Percentiles rank a stretch among this genome's conserved stretches.
Evolutionary conservation across 169 alveolate species (phyloP).

Genomic region (Eimeria acervulina): DNA sequence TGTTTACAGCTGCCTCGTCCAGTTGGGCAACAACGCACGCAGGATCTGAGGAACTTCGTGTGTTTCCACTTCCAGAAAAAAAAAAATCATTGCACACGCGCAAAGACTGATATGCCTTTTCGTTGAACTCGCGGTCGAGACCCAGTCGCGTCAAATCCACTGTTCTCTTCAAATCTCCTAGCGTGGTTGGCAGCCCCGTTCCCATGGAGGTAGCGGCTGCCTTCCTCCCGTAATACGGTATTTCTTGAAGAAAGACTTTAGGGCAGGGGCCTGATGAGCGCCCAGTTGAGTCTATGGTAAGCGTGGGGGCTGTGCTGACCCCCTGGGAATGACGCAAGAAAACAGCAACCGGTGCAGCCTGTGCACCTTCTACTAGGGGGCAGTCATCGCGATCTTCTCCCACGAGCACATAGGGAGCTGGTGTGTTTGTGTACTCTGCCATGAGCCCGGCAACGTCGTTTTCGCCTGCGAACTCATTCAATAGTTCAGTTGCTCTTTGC

Average conservation of each 20-base stretch:
- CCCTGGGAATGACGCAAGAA: not conserved
- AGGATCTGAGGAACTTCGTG: slow-evolving; percentile 48
- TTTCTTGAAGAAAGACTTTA: not conserved
- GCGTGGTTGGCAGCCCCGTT: not conserved
- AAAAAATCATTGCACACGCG: slow-evolving; percentile 45
- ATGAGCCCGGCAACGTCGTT: slow-evolving; percentile 32
- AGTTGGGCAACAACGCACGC: slow-evolving; percentile 66
- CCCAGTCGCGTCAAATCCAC: slow-evolving; percentile 63
- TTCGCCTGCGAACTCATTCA: slow-evolving; percentile 55
- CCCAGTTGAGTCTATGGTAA: slow-evolving; percentile 4
- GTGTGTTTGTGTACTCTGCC: not conserved
- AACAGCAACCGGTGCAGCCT: not conserved
- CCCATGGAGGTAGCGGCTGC: not conserved
- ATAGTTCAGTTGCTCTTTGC: slow-evolving; percentile 31
- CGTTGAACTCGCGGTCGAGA: slow-evolving; percentile 26
- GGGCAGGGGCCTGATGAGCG: slow-evolving; percentile 64
- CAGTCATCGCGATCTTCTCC: slow-evolving; percentile 24
- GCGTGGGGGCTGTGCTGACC: not conserved
- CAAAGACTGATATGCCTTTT: slow-evolving; percentile 12
- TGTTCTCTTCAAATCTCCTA: slow-evolving; percentile 9
- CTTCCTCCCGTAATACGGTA: slow-evolving; percentile 45
- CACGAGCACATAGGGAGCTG: slow-evolving; percentile 15
- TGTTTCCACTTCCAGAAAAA: slow-evolving; percentile 35
- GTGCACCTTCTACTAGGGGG: not conserved
- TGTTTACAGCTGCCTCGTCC: slow-evolving; percentile 31